A percentile compares a stretch with the other conserved stretches of the same genome.
phyloP scores from a whole-genome alignment of 805 yeast genomes.

The Yarrowia porcina region DNA sequence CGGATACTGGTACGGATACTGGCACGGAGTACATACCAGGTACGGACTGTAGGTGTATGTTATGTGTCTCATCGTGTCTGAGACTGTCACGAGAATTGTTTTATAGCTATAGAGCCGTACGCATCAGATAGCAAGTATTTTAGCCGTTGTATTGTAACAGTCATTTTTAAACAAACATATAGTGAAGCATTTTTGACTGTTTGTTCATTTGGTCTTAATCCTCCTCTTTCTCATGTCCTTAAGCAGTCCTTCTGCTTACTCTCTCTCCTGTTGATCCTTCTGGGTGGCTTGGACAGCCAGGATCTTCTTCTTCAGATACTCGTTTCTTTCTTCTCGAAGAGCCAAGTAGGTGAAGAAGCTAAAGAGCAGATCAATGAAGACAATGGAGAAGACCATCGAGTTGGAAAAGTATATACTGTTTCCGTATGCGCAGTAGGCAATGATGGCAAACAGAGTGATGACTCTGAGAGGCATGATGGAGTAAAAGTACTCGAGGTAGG shows the following conservation, averaged over 20 bases:
- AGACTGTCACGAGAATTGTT: too few relatives aligned
- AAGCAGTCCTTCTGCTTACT: neutral
- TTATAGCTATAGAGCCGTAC: too few relatives aligned
- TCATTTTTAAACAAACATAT: too few relatives aligned
- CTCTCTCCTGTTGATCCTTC: neutral
- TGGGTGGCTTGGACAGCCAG: slow-evolving; percentile 1
- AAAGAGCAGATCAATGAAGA: slow-evolving; percentile 36
- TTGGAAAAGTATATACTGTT: slow-evolving; percentile 32
- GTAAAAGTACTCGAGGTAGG: slow-evolving; percentile 32
- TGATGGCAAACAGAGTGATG: slow-evolving; percentile 31
- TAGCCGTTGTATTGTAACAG: too few relatives aligned
- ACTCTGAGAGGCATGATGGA: slow-evolving; percentile 36
- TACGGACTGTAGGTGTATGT: too few relatives aligned
- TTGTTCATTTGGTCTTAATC: too few relatives aligned
- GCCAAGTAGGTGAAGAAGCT: slow-evolving; percentile 36
- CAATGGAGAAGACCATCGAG: slow-evolving; percentile 36
- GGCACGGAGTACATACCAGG: too few relatives aligned
- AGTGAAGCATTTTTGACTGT: too few relatives aligned
- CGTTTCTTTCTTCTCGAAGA: slow-evolving; percentile 40
- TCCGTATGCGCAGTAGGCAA: slow-evolving; percentile 32
- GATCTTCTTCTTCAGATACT: slow-evolving; percentile 27
- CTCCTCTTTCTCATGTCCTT: neutral
- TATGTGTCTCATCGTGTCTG: too few relatives aligned
- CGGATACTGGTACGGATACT: too few relatives aligned
- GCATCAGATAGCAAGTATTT: too few relatives aligned